These are phyloP conservation scores for Globisporangium yorkense DNA, from an alignment of 352 stramenopile species.

Conservation along the genomic window DNA sequence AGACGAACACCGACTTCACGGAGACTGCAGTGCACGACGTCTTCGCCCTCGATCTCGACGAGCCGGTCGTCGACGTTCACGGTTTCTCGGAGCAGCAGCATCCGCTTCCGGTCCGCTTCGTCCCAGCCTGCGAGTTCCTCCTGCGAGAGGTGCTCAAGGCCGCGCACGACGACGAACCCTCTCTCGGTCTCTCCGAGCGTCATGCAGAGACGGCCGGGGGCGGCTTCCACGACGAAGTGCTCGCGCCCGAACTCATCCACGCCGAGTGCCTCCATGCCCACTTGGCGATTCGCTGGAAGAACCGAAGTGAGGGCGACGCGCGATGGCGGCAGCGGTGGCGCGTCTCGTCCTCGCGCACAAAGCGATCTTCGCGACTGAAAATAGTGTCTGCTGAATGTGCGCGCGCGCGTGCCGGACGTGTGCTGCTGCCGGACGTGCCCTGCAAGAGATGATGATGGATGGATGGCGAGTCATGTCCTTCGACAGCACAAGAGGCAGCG, in stretches of 20 bases:
- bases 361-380: not conserved
- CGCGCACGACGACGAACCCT: conserved; percentile 40
- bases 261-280: conserved; percentile 19
- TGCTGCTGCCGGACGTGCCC: too few relatives aligned
- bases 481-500: not conserved
- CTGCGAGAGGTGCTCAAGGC: conserved; percentile 21
- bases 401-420: too few relatives aligned
- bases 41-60: conserved; percentile 38
- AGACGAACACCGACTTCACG: conserved; percentile 39
- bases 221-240: conserved; percentile 38
- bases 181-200: conserved; percentile 41
- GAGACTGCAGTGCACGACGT: conserved; percentile 36
- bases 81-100: conserved; percentile 24
- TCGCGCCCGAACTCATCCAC: conserved; percentile 45
- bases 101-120: conserved; percentile 26
- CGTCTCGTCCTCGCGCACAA: not conserved
- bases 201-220: conserved; percentile 44
- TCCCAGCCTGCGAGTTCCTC: conserved; percentile 21
- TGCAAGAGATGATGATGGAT: too few relatives aligned
- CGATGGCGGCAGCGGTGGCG: too few relatives aligned
- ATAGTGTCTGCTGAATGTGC: too few relatives aligned
- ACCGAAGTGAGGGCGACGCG: not conserved
- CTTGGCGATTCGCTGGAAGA: not conserved
- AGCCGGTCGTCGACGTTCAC: conserved; percentile 44
- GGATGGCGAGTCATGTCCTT: too few relatives aligned